Evolutionary conservation across 345 rosid genomes (phyloP).

Genomic region (Camelina neglecta): DNA sequence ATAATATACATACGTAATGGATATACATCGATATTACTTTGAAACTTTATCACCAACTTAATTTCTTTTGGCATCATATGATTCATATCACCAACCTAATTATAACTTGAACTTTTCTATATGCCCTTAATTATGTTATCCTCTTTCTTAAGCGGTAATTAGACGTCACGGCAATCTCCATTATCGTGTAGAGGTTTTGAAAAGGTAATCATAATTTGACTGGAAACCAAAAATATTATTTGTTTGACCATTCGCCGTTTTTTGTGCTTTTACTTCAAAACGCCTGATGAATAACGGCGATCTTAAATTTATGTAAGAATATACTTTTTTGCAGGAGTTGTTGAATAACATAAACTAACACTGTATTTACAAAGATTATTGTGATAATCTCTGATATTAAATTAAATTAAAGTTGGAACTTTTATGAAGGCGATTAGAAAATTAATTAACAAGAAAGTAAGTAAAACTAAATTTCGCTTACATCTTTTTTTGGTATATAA

Average conservation of each 20-base stretch:
- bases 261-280: neutral
- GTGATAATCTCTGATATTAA: neutral
- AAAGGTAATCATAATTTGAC: neutral
- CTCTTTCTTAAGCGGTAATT: too few relatives aligned
- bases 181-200: neutral
- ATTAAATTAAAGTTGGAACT: neutral
- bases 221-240: too few relatives aligned
- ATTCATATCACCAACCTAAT: neutral
- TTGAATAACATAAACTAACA: neutral
- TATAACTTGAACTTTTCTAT: too few relatives aligned
- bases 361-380: neutral
- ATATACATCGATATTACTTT: too few relatives aligned
- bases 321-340: neutral
- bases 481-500: too few relatives aligned
- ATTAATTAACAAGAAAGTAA: neutral
- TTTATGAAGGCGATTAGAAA: neutral
- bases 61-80: too few relatives aligned
- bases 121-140: neutral
- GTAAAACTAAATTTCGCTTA: neutral
- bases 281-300: neutral
- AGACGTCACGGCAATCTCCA: neutral
- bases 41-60: too few relatives aligned
- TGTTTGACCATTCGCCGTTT: neutral
- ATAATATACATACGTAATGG: too few relatives aligned
- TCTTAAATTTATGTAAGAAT: neutral